A percentile compares a stretch with the other conserved stretches of the same genome.
Conservation (phyloP, 805 yeast species). For the Kodamaea sagamina region DNA sequence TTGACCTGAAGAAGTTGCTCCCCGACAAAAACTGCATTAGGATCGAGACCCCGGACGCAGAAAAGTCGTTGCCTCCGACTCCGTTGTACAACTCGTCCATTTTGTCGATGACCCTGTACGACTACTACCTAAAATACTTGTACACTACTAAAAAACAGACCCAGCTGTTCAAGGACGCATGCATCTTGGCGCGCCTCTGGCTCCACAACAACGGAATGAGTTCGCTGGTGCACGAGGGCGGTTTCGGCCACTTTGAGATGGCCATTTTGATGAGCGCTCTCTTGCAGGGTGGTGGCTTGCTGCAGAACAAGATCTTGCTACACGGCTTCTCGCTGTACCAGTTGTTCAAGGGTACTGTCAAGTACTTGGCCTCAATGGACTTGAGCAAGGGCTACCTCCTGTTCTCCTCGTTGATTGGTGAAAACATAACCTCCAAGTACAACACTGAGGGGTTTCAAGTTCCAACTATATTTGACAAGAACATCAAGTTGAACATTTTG, state of each 20-base stretch:
- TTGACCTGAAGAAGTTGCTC: constrained; percentile 72
- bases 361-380: constrained; percentile 80
- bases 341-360: constrained; percentile 83
- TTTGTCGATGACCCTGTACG: constrained; percentile 66
- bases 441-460: constrained; percentile 61
- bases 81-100: constrained; percentile 85
- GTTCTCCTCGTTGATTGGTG: constrained; percentile 59
- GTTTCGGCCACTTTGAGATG: constrained; percentile 93
- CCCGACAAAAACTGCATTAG: constrained; percentile 85
- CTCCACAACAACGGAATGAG: constrained; percentile 80
- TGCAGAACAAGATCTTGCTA: constrained; percentile 73
- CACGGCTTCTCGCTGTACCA: constrained; percentile 94
- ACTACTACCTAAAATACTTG: constrained; percentile 70
- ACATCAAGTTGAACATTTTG: constrained; percentile 72
- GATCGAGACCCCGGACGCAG: constrained; percentile 48
- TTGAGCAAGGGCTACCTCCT: constrained; percentile 65
- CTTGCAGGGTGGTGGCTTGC: constrained; percentile 77
- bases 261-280: constrained; percentile 77
- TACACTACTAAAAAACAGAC: constrained; percentile 75
- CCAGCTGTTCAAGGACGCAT: constrained; percentile 84
- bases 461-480: constrained; percentile 76
- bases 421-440: constrained; percentile 43
- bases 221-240: constrained; percentile 64
- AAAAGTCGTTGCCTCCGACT: constrained; percentile 60
- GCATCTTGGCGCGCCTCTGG: constrained; percentile 87